Base-by-base conservation (phyloP, 139 green algal species). In the Ulvella scutata region DNA sequence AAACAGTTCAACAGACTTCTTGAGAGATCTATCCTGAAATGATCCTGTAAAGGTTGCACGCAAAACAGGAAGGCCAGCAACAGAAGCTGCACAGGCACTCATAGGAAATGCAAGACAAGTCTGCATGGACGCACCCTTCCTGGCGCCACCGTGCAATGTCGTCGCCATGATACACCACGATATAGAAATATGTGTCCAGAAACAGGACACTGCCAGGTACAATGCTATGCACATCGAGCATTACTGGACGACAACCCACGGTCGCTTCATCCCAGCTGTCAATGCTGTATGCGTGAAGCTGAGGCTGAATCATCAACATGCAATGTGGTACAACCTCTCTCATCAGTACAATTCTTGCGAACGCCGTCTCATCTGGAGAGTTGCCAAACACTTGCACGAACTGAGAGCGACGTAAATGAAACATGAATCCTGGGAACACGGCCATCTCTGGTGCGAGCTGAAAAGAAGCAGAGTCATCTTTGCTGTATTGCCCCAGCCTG, bases 361-460 rank as follows among this genome's bases (percentile, higher is more conserved):
- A 96, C 0, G 92, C 95, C 1, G 94, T 99, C 85, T 99, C 95
- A 76, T 99, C 95, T 1, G 95, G 95, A 23, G 82, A 90, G 82
- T 94, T 96, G 77, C 92, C 93, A 80, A 98, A 97, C 75, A 97
- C 92, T 86, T 98, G 93, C 75, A 98, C 90, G 81, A 98, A 98
- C 75, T 92, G 91, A 21, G 83, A 92, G 38, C 93, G 85, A 2
- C 95, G 83, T 74, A 99, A 87, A 84, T 99, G 96, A 88, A 99
- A 99, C 88, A 99, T 96, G 87, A 99, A 99, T 83, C 98, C 93
- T 3, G 95, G 95, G 87, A 91, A 98, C 84, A 95, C 96, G 76
- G 81, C 81, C 39, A 99, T 84, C 79, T 93, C 84, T 4, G 84
- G 87, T 4, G 83, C 80, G 36, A 99, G 84, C 61, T 88, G 86